These are phyloP conservation scores for Lecanoromycetidae sp. DNA, from an alignment of 2,329 filamentous ascomycete species.

Conservation along the genomic window DNA sequence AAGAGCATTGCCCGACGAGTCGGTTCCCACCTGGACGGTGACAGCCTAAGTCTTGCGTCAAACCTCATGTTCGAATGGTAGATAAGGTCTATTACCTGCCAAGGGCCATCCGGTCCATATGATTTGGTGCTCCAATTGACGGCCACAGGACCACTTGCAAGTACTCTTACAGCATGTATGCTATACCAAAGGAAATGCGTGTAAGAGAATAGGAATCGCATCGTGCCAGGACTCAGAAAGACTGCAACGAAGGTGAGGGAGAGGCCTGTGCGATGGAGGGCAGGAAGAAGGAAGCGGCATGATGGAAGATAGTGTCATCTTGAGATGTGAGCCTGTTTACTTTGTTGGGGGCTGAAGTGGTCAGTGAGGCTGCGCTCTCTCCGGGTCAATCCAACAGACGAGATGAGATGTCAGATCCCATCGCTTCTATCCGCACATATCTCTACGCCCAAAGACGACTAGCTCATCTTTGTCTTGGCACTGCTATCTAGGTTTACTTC, in stretches of 20 bases:
- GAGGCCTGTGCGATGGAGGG: background rate
- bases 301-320: too few relatives aligned
- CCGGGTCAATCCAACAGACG: too few relatives aligned
- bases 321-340: too few relatives aligned
- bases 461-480: too few relatives aligned
- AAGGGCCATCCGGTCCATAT: conserved; percentile 14
- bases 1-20: background rate
- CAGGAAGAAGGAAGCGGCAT: too few relatives aligned
- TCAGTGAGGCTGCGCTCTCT: too few relatives aligned
- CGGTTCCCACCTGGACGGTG: conserved; percentile 2
- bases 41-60: background rate
- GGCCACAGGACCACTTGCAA: background rate
- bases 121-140: conserved; percentile 3
- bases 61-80: background rate
- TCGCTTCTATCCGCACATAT: too few relatives aligned
- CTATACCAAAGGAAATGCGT: background rate
- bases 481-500: too few relatives aligned
- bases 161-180: background rate
- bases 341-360: too few relatives aligned
- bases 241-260: background rate
- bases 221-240: background rate
- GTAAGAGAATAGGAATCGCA: background rate
- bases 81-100: background rate
- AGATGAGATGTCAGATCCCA: too few relatives aligned
- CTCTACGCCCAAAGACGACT: too few relatives aligned